Conservation (phyloP, 1,139 yeast genomes). For the Kurtzmaniella quercitrusa region DNA sequence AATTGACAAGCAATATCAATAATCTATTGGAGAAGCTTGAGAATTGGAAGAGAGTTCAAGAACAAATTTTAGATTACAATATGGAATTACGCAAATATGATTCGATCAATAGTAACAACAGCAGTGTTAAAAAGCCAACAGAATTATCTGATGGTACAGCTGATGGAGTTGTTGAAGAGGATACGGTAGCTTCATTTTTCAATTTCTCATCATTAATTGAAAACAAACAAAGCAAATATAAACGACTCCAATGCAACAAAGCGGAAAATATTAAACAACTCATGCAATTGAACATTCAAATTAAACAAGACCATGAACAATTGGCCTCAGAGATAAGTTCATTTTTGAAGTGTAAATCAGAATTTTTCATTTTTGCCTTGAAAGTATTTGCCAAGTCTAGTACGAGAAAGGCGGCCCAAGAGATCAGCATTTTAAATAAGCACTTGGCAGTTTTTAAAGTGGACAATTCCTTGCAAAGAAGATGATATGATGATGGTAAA, state of each 20-base stretch:
- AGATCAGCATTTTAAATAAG: neutral
- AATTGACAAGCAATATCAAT: constrained; percentile 37
- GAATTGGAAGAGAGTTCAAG: constrained; percentile 50
- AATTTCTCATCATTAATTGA: constrained; percentile 32
- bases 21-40: constrained; percentile 34
- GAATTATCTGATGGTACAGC: neutral
- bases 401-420: neutral
- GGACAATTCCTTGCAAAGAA: no score
- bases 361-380: constrained; percentile 34
- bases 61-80: constrained; percentile 24
- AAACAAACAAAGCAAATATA: constrained; percentile 31
- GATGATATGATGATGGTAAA: no score
- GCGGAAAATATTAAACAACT: constrained; percentile 32
- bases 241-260: constrained; percentile 25
- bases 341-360: constrained; percentile 47
- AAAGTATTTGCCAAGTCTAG: constrained; percentile 21
- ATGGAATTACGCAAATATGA: constrained; percentile 28
- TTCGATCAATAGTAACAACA: constrained; percentile 1
- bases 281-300: constrained; percentile 29
- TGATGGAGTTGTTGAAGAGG: constrained; percentile 7
- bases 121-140: neutral
- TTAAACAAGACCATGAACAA: constrained; percentile 50
- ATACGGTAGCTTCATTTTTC: constrained; percentile 22
- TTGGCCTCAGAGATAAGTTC: constrained; percentile 62
- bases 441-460: neutral